Conservation (phyloP, 2,329 filamentous ascomycete species). For the Xylaria sp. region DNA sequence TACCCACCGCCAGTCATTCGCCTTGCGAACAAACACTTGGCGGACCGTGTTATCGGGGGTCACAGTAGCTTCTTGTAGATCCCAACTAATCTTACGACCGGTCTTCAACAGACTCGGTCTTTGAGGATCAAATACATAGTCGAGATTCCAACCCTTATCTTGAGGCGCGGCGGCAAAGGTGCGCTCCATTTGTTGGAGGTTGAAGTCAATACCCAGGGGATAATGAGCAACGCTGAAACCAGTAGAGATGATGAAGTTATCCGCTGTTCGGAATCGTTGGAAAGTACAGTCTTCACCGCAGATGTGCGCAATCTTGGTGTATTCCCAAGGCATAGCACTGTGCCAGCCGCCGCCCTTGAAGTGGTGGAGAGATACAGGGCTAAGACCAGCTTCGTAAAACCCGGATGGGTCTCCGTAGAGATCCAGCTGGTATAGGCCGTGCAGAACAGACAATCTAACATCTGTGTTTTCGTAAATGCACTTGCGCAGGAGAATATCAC, state of each 20-base stretch:
- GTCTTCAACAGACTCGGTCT: conserved; percentile 60
- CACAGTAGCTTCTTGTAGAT: conserved; percentile 62
- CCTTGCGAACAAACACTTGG: conserved; percentile 65
- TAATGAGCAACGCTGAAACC: conserved; percentile 71
- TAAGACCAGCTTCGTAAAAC: conserved; percentile 71
- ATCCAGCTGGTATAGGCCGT: conserved; percentile 71
- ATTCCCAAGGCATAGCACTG: conserved; percentile 63
- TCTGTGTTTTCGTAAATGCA: conserved; percentile 73
- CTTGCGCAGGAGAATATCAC: conserved; percentile 70
- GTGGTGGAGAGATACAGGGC: conserved; percentile 71
- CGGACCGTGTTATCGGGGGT: conserved; percentile 62
- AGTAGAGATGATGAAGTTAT: conserved; percentile 67
- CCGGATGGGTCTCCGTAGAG: conserved; percentile 69
- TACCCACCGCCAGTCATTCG: conserved; percentile 65
- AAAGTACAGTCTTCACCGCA: conserved; percentile 71
- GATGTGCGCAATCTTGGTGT: conserved; percentile 67
- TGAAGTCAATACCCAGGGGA: conserved; percentile 62
- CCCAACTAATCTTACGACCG: conserved; percentile 65
- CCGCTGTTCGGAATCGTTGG: conserved; percentile 66
- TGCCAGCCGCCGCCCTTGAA: conserved; percentile 72
- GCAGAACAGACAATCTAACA: conserved; percentile 66
- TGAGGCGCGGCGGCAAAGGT: conserved; percentile 63
- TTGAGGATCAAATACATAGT: conserved; percentile 64
- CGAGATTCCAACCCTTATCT: conserved; percentile 62
- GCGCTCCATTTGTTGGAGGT: conserved; percentile 62